Evolutionary conservation across 768 basidiomycete genomes (phyloP).

Genomic region (Suillus subalutaceus): DNA sequence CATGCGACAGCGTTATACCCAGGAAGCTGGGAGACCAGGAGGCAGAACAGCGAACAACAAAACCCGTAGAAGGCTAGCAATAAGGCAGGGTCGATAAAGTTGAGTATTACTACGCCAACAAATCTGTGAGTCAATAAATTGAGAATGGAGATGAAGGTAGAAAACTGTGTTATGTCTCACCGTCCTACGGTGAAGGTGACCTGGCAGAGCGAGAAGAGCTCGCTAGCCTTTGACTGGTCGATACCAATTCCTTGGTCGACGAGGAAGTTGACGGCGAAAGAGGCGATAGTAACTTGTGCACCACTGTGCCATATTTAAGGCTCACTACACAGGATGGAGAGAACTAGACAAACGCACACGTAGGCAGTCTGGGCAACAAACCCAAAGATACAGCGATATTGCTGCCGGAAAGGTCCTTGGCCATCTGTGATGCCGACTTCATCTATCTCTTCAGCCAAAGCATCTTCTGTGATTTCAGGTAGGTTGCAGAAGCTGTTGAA

Average conservation of each 20-base stretch:
- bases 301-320: constrained; percentile 39
- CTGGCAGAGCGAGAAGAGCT: constrained; percentile 73
- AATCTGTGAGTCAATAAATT: constrained; percentile 44
- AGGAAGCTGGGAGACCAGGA: constrained; percentile 51
- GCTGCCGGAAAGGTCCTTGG: constrained; percentile 64
- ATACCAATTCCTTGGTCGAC: constrained; percentile 63
- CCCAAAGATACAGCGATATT: constrained; percentile 72
- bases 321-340: background rate
- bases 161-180: constrained; percentile 32
- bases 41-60: constrained; percentile 52
- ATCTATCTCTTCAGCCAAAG: constrained; percentile 53
- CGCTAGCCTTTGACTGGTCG: constrained; percentile 52
- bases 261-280: constrained; percentile 72
- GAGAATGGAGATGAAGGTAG: background rate
- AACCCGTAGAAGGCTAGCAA: constrained; percentile 57
- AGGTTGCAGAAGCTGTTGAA: constrained; percentile 60
- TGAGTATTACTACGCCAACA: constrained; percentile 60
- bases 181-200: constrained; percentile 67
- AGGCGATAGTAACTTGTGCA: constrained; percentile 67
- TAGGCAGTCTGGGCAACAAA: constrained; percentile 74
- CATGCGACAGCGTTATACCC: constrained; percentile 61
- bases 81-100: constrained; percentile 67
- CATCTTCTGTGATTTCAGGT: constrained; percentile 73
- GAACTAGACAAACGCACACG: constrained; percentile 42
- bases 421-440: constrained; percentile 42